A percentile compares a stretch with the other conserved stretches of the same genome.
Conservation (phyloP, 2,329 filamentous ascomycete genomes). For the Fusarium sp. region DNA sequence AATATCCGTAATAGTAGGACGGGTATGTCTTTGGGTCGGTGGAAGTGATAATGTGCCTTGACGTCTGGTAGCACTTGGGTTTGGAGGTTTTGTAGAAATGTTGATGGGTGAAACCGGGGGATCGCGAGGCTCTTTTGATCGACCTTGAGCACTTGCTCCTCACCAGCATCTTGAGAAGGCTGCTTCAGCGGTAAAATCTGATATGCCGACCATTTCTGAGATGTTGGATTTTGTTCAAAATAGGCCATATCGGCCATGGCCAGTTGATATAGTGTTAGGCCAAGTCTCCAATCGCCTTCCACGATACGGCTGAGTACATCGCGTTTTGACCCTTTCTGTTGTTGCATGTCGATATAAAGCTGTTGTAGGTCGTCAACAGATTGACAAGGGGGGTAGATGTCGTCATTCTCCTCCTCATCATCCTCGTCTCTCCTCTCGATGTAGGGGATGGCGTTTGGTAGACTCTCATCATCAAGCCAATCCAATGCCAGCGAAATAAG, state of each 20-base stretch:
- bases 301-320: constrained; percentile 75
- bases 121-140: constrained; percentile 66
- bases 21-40: constrained; percentile 77
- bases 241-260: constrained; percentile 79
- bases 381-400: constrained; percentile 77
- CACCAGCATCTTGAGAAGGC: constrained; percentile 56
- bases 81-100: constrained; percentile 84
- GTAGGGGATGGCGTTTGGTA: constrained; percentile 65
- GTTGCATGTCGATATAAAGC: constrained; percentile 73
- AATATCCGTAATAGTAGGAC: constrained; percentile 84
- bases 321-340: constrained; percentile 72
- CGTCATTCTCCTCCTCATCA: constrained; percentile 72
- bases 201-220: constrained; percentile 76
- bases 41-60: constrained; percentile 87
- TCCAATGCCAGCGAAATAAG: constrained; percentile 80
- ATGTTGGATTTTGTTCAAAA: constrained; percentile 75
- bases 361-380: constrained; percentile 78
- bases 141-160: constrained; percentile 58
- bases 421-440: constrained; percentile 58
- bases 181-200: constrained; percentile 69
- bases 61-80: constrained; percentile 81
- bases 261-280: constrained; percentile 75
- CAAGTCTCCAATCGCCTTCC: constrained; percentile 78
- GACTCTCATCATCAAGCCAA: constrained; percentile 81
- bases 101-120: constrained; percentile 84